Base-by-base conservation (phyloP, 2,329 filamentous ascomycete genomes). In the Periconia sp. region DNA sequence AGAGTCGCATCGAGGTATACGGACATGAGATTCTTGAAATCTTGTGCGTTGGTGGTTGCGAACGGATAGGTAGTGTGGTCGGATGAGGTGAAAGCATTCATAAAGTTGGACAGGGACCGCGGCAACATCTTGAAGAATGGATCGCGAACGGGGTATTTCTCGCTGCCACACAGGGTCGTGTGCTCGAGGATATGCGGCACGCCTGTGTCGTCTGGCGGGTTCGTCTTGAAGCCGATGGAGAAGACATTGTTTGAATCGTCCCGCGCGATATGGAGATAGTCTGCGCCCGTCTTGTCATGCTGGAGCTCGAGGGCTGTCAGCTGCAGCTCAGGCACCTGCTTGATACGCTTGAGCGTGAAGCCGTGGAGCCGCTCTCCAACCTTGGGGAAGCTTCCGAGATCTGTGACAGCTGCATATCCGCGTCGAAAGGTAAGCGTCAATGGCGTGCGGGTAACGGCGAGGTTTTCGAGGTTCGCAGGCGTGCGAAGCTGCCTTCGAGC, bases 71-170 rank as follows among this genome's bases (percentile, higher is more conserved):
- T 95, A 9, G 94, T 99, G 69, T 99, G 92, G 64, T 97, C 92
- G 16, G 91, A 88, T 18, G 92, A 91, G 29, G 94, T 99, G 68
- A 97, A 96, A 48, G 94, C 94, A 70, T 99, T 99, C 94, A 99
- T 99, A 67, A 96, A 99, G 73, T 97, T 99, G 53, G 94, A 96
- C n/a, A 99, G 80, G 4, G 94, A 96, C 58, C 94, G 85, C 16
- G 94, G 94, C 18, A 99, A 82, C 94, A 99, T 99, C 81, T 97
- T 99, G 79, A 99, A 99, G 78, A 99, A 99, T 0, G 94, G 94
- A 65, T 99, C 94, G 50, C 94, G 89, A 45, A 99, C 92, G n/a
- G 94, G 94, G 67, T 92, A 95, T 70, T 95, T 96, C 69, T 95
- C 79, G 66, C 92, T 97, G 16, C 94, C 94, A 65, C 94, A 99